Evolutionary conservation across 345 rosid species (phyloP).

Genomic region (rapeseed (Brassica napus)): Da-Ae NC_063446.1:24849501-24850000

Average conservation of each 20-base stretch:
- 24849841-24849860: conserved; percentile 13
- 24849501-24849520: neutral
- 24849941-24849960: conserved; percentile 95
- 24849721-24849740: conserved; percentile 67
- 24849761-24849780: conserved; percentile 92
- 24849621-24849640: conserved; percentile 94
- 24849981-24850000: conserved; percentile 91
- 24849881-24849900: conserved; percentile 8
- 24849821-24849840: conserved; percentile 10
- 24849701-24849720: conserved; percentile 94
- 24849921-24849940: conserved; percentile 96
- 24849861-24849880: conserved; percentile 22
- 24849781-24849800: conserved; percentile 99
- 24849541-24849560: neutral
- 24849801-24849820: conserved; percentile 98
- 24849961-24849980: conserved; percentile 98
- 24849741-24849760: conserved; percentile 99
- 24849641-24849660: conserved; percentile 98
- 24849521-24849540: neutral
- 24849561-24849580: conserved; percentile 73
- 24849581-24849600: too few species aligned
- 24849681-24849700: conserved; percentile 94
- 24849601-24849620: conserved; percentile 87
- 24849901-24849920: conserved; percentile 90
- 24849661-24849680: conserved; percentile 43